Evolutionary conservation across 164 flowering plant genomes (phyloP).

Genomic region (Echeveria elegans): DNA sequence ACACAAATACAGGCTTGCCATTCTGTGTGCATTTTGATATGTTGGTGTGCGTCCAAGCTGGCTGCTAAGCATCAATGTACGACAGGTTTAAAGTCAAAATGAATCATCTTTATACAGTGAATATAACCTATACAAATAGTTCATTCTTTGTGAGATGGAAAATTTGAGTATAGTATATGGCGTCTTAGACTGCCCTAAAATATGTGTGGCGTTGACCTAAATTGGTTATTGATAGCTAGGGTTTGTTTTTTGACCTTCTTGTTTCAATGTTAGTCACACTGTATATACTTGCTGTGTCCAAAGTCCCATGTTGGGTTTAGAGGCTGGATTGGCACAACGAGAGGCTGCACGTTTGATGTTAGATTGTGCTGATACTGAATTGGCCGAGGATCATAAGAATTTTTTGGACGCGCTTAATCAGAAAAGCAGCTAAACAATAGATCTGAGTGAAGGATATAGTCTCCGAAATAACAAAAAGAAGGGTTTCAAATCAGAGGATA

Average conservation of each 20-base stretch:
- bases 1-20: not conserved
- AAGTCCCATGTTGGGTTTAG: conserved; percentile 30
- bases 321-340: conserved; percentile 38
- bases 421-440: conserved; percentile 20
- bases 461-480: conserved; percentile 21
- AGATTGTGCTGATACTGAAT: conserved; percentile 39
- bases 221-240: not conserved
- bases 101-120: not conserved
- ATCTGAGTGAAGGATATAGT: conserved; percentile 2
- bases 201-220: not conserved
- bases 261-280: too few species aligned
- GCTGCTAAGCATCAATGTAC: not conserved
- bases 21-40: not conserved
- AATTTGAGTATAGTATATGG: not conserved
- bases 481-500: conserved; percentile 8
- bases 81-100: not conserved
- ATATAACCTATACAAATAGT: not conserved
- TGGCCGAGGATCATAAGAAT: conserved; percentile 36
- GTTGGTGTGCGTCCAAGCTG: not conserved
- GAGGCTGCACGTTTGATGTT: conserved; percentile 32
- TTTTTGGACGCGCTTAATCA: conserved; percentile 32
- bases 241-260: not conserved
- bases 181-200: not conserved
- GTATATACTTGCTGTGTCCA: too few species aligned
- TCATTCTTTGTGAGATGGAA: not conserved